These are phyloP conservation scores for Emmonsiellopsis sp. DNA, from an alignment of 2,329 filamentous ascomycete genomes.

Conservation along the genomic window DNA sequence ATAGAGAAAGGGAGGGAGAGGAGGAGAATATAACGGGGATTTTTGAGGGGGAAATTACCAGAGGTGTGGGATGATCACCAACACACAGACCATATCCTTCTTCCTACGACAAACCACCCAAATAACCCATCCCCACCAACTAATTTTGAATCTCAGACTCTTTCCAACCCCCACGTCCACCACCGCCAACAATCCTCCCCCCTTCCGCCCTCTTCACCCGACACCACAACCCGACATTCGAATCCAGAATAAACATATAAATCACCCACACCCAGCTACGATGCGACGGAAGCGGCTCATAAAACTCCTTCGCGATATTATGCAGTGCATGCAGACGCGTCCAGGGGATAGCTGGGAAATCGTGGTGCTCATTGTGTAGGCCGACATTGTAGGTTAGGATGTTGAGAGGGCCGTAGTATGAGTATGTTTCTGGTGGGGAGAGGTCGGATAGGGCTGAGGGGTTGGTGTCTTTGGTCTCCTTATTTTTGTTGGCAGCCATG, in stretches of 20 bases:
- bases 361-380: constrained; percentile 96
- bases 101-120: not conserved
- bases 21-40: no score
- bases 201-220: constrained; percentile 87
- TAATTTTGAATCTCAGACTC: constrained; percentile 59
- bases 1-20: not conserved
- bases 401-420: constrained; percentile 91
- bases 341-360: constrained; percentile 96
- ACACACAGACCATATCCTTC: no score
- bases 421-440: constrained; percentile 84
- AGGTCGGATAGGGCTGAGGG: constrained; percentile 45
- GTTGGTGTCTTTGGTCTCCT: constrained; percentile 31
- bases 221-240: constrained; percentile 80
- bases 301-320: constrained; percentile 80
- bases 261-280: constrained; percentile 87
- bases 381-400: constrained; percentile 94
- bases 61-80: no score
- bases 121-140: not conserved
- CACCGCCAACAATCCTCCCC: constrained; percentile 47
- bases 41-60: no score
- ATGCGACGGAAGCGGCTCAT: constrained; percentile 75
- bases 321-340: constrained; percentile 70
- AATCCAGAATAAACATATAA: constrained; percentile 91
- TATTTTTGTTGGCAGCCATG: constrained; percentile 14
- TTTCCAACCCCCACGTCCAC: constrained; percentile 46